Base-by-base conservation (phyloP, 2,329 filamentous ascomycete species). In the Talaromyces islandicus region DNA sequence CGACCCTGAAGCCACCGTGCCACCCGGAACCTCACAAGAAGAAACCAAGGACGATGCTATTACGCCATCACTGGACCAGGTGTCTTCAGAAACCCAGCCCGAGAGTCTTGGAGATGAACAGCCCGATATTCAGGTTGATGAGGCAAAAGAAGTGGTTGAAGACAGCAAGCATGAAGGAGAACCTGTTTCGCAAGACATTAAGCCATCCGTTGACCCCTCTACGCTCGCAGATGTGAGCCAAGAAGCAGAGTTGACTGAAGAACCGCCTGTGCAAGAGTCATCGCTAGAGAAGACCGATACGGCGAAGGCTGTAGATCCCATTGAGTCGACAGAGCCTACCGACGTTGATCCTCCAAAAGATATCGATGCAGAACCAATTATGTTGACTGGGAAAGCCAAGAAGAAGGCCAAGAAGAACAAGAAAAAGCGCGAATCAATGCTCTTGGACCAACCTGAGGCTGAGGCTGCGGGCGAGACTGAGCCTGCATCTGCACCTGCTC, bases 351-450 rank as follows among this genome's bases (percentile, higher is more conserved):
- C 43, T 51, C 19, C 24, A 38, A 43, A 54, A 25, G 27, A 41
- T 19, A 29, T 54, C 11, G n/a, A 41, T n/a, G 11, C 38, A n/a
- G 48, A 58, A 14, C 48, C 48, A 2, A 21, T 19, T 3, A 21
- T 19, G 10, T 53, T 50, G 53, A 53, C 30, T 17, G 35, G 48
- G 27, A 53, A 52, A 52, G 43, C 56, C 25, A 64, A 62, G 48
- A 70, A 67, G 58, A 75, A 70, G 58, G 62, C 61, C 2, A 75
- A 74, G 60, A 75, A 75, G 64, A 68, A 68, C 21, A 76, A 76
- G 67, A 77, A 75, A 60, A 70, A 68, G 55, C 63, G 64, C 27
- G 65, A 69, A 41, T 68, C 67, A 27, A 63, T 68, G 29, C 63
- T 63, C 4, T 70, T 69, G 60, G 70, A 69, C 46, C 67, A 64